phyloP scores from a whole-genome alignment of 768 basidiomycete genomes.

The Russula foetens region DNA sequence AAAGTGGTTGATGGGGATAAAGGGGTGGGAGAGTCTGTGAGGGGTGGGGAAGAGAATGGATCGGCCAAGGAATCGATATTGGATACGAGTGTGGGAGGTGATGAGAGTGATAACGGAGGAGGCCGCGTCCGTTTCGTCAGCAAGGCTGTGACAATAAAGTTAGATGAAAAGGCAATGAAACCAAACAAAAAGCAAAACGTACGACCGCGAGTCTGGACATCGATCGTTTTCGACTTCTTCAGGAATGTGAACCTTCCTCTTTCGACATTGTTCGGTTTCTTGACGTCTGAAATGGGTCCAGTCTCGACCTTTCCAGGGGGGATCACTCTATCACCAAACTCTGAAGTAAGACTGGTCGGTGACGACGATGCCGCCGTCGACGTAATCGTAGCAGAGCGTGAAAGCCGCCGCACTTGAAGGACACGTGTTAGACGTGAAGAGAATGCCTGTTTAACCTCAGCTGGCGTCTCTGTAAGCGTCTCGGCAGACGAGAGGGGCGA shows the following conservation, averaged over 20 bases:
- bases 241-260: conserved; percentile 10
- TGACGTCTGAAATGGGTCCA: background rate
- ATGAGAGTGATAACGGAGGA: background rate
- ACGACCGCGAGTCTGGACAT: background rate
- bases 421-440: conserved; percentile 8
- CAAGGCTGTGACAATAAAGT: background rate
- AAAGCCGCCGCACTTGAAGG: background rate
- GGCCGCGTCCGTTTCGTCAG: background rate
- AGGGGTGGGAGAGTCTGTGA: conserved; percentile 1
- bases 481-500: conserved; percentile 16
- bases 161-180: background rate
- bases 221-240: conserved; percentile 11
- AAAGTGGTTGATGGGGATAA: background rate
- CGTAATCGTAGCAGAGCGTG: background rate
- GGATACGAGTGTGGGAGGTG: background rate
- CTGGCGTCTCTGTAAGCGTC: conserved; percentile 4
- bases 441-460: conserved; percentile 1
- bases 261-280: background rate
- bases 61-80: background rate
- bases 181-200: background rate
- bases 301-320: background rate
- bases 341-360: background rate
- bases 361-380: background rate
- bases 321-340: background rate
- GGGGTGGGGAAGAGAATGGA: background rate